A percentile compares a stretch with the other conserved stretches of the same genome.
Conservation (phyloP, 139 green algal species). For the Haematococcus sp. region DNA sequence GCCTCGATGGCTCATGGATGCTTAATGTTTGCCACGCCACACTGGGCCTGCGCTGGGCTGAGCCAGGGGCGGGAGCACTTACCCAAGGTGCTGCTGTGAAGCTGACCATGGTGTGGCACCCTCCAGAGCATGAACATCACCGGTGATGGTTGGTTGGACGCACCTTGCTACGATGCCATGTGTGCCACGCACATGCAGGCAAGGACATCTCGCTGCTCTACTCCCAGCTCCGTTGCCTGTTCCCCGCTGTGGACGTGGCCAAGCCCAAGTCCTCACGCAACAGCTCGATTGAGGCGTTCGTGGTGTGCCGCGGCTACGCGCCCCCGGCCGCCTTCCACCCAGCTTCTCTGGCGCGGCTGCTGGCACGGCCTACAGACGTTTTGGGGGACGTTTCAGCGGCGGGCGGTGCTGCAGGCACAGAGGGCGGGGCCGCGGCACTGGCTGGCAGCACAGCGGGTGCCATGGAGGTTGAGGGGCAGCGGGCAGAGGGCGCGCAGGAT, state of each 20-base stretch:
- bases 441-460: too few species aligned
- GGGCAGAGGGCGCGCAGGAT: slow-evolving; percentile 15
- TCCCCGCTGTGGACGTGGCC: slow-evolving; percentile 84
- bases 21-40: too few species aligned
- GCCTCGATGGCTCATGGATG: too few species aligned
- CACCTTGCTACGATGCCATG: not conserved
- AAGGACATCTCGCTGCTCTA: slow-evolving; percentile 91
- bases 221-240: slow-evolving; percentile 89
- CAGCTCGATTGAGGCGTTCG: slow-evolving; percentile 94
- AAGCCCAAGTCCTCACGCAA: slow-evolving; percentile 95
- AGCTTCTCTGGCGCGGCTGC: slow-evolving; percentile 38
- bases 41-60: too few species aligned
- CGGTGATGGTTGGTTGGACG: not conserved
- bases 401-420: too few species aligned
- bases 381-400: too few species aligned
- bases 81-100: too few species aligned
- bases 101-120: too few species aligned
- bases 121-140: too few species aligned
- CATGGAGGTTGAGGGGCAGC: too few species aligned
- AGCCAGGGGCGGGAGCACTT: too few species aligned
- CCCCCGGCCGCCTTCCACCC: slow-evolving; percentile 73
- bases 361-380: slow-evolving; percentile 37
- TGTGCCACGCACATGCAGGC: slow-evolving; percentile 35
- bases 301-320: slow-evolving; percentile 86
- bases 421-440: too few species aligned